Conservation (phyloP, 202 grass and related monocot species). For the Musa balbisiana region DNA sequence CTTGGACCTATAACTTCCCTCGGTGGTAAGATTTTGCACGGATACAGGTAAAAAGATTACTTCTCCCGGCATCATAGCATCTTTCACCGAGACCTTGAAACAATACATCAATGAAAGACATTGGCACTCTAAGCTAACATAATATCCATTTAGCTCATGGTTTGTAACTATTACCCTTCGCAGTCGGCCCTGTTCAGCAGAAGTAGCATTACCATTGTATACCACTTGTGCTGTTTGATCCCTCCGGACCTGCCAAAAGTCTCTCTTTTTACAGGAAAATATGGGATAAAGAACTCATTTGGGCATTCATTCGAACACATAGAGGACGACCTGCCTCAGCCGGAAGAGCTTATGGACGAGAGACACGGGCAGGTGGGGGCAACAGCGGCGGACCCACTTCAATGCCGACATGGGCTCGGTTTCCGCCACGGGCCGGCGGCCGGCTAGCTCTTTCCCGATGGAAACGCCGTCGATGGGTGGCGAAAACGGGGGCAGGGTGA, state of each 20-base stretch:
- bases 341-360: conserved; percentile 80
- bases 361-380: conserved; percentile 47
- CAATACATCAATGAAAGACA: conserved; percentile 26
- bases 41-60: conserved; percentile 63
- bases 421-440: conserved; percentile 5
- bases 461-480: conserved; percentile 37
- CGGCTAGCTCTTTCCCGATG: conserved; percentile 37
- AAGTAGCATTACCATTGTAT: conserved; percentile 10
- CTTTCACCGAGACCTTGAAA: conserved; percentile 69
- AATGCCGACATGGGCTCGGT: conserved; percentile 33
- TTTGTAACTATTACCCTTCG: conserved; percentile 49
- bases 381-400: conserved; percentile 69
- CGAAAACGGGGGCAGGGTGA: conserved; percentile 56
- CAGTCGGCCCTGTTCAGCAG: conserved; percentile 25
- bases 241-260: conserved; percentile 51
- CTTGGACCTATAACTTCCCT: conserved; percentile 34
- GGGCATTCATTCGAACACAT: conserved; percentile 35
- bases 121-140: not conserved
- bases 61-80: conserved; percentile 65
- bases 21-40: conserved; percentile 36
- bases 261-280: not conserved
- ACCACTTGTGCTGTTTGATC: conserved; percentile 21
- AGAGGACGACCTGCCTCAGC: conserved; percentile 49
- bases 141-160: conserved; percentile 2
- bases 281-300: not conserved